Percentiles rank a stretch among this genome's conserved stretches.
Evolutionary conservation across 163 green algal species (phyloP).

Genomic region (Chlamydomonas reinhardtii): DNA sequence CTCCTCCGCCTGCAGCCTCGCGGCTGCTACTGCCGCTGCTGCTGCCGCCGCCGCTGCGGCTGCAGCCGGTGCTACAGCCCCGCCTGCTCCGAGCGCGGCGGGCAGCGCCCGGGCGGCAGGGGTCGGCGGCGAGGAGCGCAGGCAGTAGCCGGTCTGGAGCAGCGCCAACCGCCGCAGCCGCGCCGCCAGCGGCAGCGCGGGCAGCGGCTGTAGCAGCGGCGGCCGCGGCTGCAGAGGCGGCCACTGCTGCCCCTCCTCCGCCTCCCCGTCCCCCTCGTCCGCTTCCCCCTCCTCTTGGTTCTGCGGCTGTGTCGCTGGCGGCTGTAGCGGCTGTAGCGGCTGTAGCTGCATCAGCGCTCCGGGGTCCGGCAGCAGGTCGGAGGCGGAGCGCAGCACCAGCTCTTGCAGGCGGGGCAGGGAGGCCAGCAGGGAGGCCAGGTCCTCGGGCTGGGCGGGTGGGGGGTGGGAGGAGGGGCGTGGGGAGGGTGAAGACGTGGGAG

Average conservation of each 20-base stretch:
- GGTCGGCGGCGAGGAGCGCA: neutral
- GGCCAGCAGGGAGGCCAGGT: conserved; percentile 10
- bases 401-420: conserved; percentile 10
- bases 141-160: neutral
- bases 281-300: too few species aligned
- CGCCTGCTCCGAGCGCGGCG: too few species aligned
- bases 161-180: conserved; percentile 20
- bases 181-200: neutral
- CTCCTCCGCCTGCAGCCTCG: too few species aligned
- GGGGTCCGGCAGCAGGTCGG: conserved; percentile 17
- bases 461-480: neutral
- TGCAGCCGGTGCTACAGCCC: too few species aligned
- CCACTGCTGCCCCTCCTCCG: neutral
- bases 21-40: too few species aligned
- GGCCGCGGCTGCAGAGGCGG: neutral
- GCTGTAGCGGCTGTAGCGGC: neutral
- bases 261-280: too few species aligned
- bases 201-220: too few species aligned
- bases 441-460: neutral
- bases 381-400: conserved; percentile 6
- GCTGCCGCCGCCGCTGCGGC: too few species aligned
- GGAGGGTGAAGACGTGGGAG: too few species aligned
- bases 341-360: neutral
- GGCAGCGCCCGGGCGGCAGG: too few species aligned
- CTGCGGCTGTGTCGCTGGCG: neutral